These are phyloP conservation scores for Maudiozyma humilis DNA, from an alignment of 1,139 yeast genomes.

Conservation along the genomic window DNA sequence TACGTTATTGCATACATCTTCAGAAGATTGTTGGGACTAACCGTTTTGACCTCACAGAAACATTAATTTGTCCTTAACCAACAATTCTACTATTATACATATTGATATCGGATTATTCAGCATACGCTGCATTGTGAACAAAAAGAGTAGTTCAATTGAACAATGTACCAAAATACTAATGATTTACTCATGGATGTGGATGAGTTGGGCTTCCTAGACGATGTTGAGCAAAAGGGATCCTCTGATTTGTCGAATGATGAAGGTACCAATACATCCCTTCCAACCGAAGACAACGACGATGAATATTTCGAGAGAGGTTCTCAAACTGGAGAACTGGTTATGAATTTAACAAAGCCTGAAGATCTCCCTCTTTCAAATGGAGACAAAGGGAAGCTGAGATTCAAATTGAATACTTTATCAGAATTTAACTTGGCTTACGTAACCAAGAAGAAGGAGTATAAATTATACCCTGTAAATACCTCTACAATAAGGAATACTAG, in stretches of 20 bases:
- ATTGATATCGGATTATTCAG: no score
- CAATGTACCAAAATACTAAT: conserved; percentile 7
- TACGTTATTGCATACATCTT: no score
- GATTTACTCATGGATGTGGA: conserved; percentile 27
- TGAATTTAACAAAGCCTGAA: conserved; percentile 26
- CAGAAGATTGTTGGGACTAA: no score
- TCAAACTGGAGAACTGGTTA: conserved; percentile 34
- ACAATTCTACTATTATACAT: no score
- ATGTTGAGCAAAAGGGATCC: conserved; percentile 8
- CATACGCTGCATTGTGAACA: no score
- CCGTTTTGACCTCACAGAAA: no score
- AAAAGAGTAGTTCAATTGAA: no score
- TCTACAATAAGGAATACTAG: conserved; percentile 35
- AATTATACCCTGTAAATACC: conserved; percentile 35
- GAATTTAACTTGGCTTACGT: conserved; percentile 37
- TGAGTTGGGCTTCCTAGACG: conserved; percentile 25
- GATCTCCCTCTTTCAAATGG: conserved; percentile 21
- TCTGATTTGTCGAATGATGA: background rate
- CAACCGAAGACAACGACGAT: background rate
- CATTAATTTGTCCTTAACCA: no score
- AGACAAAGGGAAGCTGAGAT: conserved; percentile 34
- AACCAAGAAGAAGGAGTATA: conserved; percentile 28
- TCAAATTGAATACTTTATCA: conserved; percentile 36
- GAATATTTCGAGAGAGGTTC: conserved; percentile 24
- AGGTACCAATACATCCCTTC: background rate